A percentile compares a stretch with the other conserved stretches of the same genome.
Conservation (phyloP, 169 alveolate genomes). For the Babesia divergens region DNA sequence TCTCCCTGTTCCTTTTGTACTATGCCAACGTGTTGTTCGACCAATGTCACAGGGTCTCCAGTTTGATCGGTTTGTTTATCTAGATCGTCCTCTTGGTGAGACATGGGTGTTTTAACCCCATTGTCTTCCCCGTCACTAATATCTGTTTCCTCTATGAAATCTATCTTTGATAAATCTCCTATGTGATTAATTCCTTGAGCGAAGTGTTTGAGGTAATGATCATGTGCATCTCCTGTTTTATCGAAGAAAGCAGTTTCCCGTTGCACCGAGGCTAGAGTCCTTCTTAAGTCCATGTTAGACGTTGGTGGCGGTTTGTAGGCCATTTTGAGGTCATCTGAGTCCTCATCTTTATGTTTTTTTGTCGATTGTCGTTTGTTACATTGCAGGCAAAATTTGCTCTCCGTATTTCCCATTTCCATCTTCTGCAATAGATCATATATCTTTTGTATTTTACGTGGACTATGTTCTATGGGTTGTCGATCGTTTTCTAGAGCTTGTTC, state of each 20-base stretch:
- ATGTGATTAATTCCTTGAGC: background rate
- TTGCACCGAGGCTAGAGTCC: background rate
- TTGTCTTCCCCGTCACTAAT: background rate
- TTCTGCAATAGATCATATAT: background rate
- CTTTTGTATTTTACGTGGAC: background rate
- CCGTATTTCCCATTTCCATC: conserved; percentile 5
- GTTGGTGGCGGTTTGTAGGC: background rate
- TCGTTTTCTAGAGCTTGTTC: background rate
- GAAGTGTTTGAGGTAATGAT: conserved; percentile 37
- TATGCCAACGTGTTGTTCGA: too few relatives aligned
- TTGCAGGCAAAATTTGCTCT: background rate
- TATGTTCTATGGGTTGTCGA: too few relatives aligned
- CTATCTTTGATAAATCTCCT: background rate
- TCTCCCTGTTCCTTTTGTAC: too few relatives aligned
- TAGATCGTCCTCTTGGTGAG: background rate
- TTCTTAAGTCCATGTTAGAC: background rate
- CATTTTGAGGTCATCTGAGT: background rate
- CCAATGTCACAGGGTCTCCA: too few relatives aligned
- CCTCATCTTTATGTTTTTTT: background rate
- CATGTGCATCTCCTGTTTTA: conserved; percentile 9
- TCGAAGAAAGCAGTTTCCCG: conserved; percentile 43
- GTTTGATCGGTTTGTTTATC: too few relatives aligned
- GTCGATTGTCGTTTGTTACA: background rate
- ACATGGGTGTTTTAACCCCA: background rate
- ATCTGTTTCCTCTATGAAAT: background rate